Conservation (phyloP, 768 basidiomycete species). For the Lentinus tigrinus region DNA sequence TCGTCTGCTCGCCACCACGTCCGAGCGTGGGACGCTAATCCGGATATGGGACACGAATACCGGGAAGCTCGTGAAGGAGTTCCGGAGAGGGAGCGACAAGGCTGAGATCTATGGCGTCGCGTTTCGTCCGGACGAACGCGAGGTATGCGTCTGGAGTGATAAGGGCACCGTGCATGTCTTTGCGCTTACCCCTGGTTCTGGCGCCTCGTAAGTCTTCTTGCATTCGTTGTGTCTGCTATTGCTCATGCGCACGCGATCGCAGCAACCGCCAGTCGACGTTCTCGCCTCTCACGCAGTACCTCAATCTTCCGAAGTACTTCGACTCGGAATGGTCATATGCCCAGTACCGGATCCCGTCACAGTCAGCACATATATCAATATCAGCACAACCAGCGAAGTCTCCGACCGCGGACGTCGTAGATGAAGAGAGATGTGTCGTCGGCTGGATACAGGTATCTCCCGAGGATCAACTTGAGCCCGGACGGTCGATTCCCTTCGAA, state of each 20-base stretch:
- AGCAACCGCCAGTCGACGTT: slow-evolving; percentile 87
- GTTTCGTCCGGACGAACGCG: slow-evolving; percentile 82
- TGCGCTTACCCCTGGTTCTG: slow-evolving; percentile 60
- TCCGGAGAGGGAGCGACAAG: slow-evolving; percentile 84
- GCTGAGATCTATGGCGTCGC: slow-evolving; percentile 90
- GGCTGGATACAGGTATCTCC: slow-evolving; percentile 72
- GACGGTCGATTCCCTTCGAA: slow-evolving; percentile 37
- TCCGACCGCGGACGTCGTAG: slow-evolving; percentile 58
- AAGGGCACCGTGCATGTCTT: slow-evolving; percentile 94
- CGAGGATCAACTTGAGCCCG: slow-evolving; percentile 33
- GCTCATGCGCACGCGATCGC: not conserved
- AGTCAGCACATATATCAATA: slow-evolving; percentile 79
- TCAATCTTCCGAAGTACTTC: slow-evolving; percentile 88
- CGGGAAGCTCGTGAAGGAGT: slow-evolving; percentile 74
- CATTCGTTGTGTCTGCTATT: not conserved
- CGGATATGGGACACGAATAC: slow-evolving; percentile 80
- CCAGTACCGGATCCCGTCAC: slow-evolving; percentile 84
- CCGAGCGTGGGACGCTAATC: slow-evolving; percentile 79
- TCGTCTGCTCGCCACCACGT: slow-evolving; percentile 79
- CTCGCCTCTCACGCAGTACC: slow-evolving; percentile 74
- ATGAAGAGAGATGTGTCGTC: slow-evolving; percentile 83
- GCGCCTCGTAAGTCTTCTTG: slow-evolving; percentile 54
- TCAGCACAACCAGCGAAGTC: slow-evolving; percentile 61
- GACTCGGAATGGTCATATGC: slow-evolving; percentile 97
- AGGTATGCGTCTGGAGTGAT: slow-evolving; percentile 91